Base-by-base conservation (phyloP, 495 filamentous ascomycete genomes). In the Delitschia confertaspora region DNA sequence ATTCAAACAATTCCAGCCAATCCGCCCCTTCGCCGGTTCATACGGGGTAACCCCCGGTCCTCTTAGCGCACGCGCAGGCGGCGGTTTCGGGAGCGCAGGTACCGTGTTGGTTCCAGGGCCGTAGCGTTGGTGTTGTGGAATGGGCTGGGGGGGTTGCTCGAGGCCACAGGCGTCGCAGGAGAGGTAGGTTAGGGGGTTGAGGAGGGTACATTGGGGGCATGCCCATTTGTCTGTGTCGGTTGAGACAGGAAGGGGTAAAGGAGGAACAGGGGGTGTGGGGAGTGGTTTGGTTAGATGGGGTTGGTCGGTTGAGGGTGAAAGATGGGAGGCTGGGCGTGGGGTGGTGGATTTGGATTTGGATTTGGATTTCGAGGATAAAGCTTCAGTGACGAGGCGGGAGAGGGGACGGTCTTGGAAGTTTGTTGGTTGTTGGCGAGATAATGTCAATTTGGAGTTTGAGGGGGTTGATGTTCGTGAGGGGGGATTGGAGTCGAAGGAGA, bases 191-290 rank as follows among this genome's bases (percentile, higher is more conserved):
- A 70, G 48, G 2, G 83, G 78, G 54, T 96, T 96, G 36, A 79
- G 74, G n/a, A 91, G 71, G 0, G 89, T 96, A 57, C 89, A 95
- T 23, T 76, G 69, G 16, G 68, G 67, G 50, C 89, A 96, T 8
- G 71, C 69, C 89, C 89, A 95, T 25, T 70, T 65, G 19, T 61
- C 62, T 19, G 47, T 19, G 31, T 33, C 30, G 30, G 40, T 43
- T 44, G 50, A 36, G 2, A 48, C 16, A 6, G 42, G 22, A 23
- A 27, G 33, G 8, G 20, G 9, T 29, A 13, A 17, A 8, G 33
- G 27, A 55, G 63, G 14, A 33, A 46, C 39, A 14, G 39, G 39
- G 39, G 30, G 32, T 18, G 13, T 31, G 38, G 2, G 45, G 38
- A 6, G 39, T 32, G 2, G 6, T 31, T 38, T 47, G 37, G 27